Evolutionary conservation across 1,139 yeast genomes (phyloP), one percentile per base, ranked within the genome.

Genomic region (Candida dubliniensis): DNA sequence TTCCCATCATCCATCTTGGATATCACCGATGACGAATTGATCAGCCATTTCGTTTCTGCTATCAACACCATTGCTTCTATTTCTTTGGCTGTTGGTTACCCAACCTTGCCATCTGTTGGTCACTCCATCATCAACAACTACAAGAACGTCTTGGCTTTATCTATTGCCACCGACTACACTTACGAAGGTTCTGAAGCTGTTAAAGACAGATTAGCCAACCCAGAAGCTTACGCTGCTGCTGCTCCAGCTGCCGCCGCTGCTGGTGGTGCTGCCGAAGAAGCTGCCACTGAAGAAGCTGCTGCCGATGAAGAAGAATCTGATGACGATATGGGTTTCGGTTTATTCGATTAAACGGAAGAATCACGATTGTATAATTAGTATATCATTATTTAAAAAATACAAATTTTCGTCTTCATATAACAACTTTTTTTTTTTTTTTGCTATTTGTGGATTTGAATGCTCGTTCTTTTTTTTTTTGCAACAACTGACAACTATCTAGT

Each of bases 21-120:
- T 77, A 91, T 93, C 81, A 89, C 97, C 64, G 99, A 93, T 71
- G 97, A 88, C 52, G 96, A 90, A 80, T 87, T 93, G 74, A 82
- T 93, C 59, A 76, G 77, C 60, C 96, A 90, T 90, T 93, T 93
- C 70, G 84, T 88, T 60, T 72, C 91, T 58, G 99, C 99, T 66
- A 81, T 93, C 75, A 81, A 81, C 81, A 79, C 89, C 84, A 87
- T 93, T 71, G 93, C 99, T 69, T 82, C 96, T 64, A 81, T 93
- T 75, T 93, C 99, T 58, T 83, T 93, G 79, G 99, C 98, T 74
- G 80, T 88, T 69, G 93, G 91, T 75, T 91, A 93, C 96, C 99
- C 99, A 84, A 93, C 99, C 71, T 80, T 93, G 72, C 97, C 98
- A 77, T 89, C 99, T 66, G 99, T 93, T 71, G 93, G 96, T 73